Base-by-base conservation (phyloP, 345 rosid genomes). In the Moricandia arvensis region DNA sequence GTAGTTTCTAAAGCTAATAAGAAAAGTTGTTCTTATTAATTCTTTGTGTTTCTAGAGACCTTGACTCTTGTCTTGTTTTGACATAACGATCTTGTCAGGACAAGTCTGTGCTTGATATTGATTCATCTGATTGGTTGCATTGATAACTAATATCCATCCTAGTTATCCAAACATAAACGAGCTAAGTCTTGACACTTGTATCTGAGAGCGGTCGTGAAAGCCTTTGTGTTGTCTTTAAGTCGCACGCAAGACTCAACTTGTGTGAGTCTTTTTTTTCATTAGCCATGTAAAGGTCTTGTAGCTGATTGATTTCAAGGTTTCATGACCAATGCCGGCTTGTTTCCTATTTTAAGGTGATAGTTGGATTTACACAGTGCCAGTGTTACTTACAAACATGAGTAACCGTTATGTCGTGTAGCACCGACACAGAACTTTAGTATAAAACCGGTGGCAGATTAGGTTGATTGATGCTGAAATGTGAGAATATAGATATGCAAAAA, bases 291-390 rank as follows among this genome's bases (percentile, higher is more conserved):
- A 8, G 3, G 16, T 70, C 21, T 15, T n/a, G 65, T 64, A 64
- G 6, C 26, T 58, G 33, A 6, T 37, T 51, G 58, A 51, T 37
- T 34, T 55, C 54, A 47, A 71, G 47, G 68, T 24, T 34, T 35
- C 17, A 45, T 71, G 80, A 64, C 66, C 68, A 66, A 9, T 76
- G 4, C 24, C 0, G 55, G 24, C 9, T 49, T 49, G 21, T 49
- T 49, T 6, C 55, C 55, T 49, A 49, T 49, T 49, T 16, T 6
- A 6, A 45, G 53, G 7, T 45, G 55, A 49, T 49, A 6, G 30
- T 49, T 3, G 58, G 34, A 53, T 21, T 61, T 13, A 6, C 66
- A 58, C 7, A 10, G 15, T n/a, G n/a, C n/a, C n/a, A n/a, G n/a
- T n/a, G n/a, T n/a, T n/a, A n/a, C n/a, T n/a, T n/a, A n/a, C n/a